Evolutionary conservation across 23 red algal genomes (phyloP).

Genomic region (Gracilaria domingensis): DNA sequence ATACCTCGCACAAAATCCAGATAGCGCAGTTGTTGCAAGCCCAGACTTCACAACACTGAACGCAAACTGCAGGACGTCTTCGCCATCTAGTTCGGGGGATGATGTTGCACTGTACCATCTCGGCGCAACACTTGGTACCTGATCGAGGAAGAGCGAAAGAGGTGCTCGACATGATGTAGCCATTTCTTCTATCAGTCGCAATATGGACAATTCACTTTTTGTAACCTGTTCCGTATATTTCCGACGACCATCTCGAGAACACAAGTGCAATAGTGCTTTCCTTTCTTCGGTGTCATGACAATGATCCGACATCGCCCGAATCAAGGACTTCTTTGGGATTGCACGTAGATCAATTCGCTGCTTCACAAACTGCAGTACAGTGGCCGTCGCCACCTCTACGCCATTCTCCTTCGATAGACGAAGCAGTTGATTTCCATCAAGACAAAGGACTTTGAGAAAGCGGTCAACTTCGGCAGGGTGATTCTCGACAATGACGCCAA

Average conservation of each 20-base stretch:
- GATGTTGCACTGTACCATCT: constrained; percentile 75
- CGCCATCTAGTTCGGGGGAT: constrained; percentile 78
- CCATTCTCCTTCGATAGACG: constrained; percentile 28
- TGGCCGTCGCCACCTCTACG: neutral
- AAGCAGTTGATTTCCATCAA: constrained; percentile 52
- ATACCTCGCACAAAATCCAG: constrained; percentile 17
- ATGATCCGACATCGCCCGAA: constrained; percentile 38
- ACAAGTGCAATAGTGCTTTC: constrained; percentile 38
- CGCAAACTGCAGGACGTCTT: constrained; percentile 76
- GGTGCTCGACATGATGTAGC: constrained; percentile 52
- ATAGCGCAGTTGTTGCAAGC: constrained; percentile 40
- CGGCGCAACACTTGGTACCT: constrained; percentile 39
- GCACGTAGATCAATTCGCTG: constrained; percentile 64
- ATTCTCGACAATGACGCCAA: constrained; percentile 92
- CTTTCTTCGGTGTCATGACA: constrained; percentile 48
- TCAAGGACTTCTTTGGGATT: constrained; percentile 33
- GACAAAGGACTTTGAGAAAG: constrained; percentile 61
- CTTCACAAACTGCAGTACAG: constrained; percentile 39
- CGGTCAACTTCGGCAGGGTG: constrained; percentile 66
- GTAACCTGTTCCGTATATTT: constrained; percentile 50
- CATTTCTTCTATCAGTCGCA: constrained; percentile 60
- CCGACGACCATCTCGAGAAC: constrained; percentile 43
- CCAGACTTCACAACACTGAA: constrained; percentile 65
- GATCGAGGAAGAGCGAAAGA: constrained; percentile 52
- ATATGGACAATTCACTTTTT: constrained; percentile 31